Evolutionary conservation across 2,329 filamentous ascomycete species (phyloP).

Genomic region (Monascus ruber): DNA sequence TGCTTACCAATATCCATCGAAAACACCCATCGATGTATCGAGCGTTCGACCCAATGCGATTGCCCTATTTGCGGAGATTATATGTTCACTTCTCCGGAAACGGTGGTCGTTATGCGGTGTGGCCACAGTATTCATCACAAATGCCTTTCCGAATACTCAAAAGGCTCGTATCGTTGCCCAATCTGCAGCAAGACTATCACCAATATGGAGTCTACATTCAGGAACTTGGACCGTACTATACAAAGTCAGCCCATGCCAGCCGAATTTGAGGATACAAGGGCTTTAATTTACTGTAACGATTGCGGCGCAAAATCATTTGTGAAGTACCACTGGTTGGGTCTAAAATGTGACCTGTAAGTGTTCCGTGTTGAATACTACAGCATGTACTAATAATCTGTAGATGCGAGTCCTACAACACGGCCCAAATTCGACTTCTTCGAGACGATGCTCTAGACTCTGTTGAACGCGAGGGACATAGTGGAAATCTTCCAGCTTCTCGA

Average conservation of each 20-base stretch:
- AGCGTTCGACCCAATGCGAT: constrained; percentile 85
- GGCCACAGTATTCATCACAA: constrained; percentile 89
- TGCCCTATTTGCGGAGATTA: constrained; percentile 96
- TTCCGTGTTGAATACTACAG: background rate
- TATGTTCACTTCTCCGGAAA: constrained; percentile 81
- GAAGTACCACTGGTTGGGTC: constrained; percentile 84
- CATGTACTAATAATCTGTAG: constrained; percentile 7
- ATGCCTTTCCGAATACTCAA: constrained; percentile 82
- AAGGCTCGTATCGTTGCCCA: constrained; percentile 85
- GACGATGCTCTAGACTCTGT: constrained; percentile 14
- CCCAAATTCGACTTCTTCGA: constrained; percentile 30
- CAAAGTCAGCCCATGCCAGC: constrained; percentile 81
- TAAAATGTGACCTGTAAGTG: constrained; percentile 61
- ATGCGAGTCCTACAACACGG: constrained; percentile 38
- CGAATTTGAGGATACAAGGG: constrained; percentile 68
- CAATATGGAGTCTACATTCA: constrained; percentile 94
- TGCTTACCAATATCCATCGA: constrained; percentile 86
- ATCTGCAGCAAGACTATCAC: constrained; percentile 94
- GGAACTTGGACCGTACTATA: constrained; percentile 79
- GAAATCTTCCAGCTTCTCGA: constrained; percentile 7
- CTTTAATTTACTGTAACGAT: constrained; percentile 86
- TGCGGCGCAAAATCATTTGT: constrained; percentile 80
- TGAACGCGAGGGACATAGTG: constrained; percentile 15
- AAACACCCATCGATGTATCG: constrained; percentile 82
- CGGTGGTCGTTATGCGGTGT: constrained; percentile 88